Evolutionary conservation across 495 filamentous ascomycete genomes (phyloP).

Genomic region (Amorphotheca resinae): DNA sequence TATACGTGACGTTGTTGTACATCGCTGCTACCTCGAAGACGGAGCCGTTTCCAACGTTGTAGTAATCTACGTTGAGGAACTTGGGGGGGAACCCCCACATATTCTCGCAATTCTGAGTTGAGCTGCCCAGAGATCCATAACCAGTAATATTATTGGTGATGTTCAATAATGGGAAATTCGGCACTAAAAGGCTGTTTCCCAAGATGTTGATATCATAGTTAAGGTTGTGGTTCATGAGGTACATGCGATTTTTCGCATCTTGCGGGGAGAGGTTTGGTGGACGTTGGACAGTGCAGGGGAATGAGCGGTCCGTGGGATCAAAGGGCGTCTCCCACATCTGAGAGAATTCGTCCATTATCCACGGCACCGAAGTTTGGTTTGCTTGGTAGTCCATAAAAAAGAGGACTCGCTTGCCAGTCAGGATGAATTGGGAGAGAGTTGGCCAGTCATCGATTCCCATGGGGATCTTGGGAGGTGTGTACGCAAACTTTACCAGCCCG

Average conservation of each 20-base stretch:
- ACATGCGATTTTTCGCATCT: constrained; percentile 41
- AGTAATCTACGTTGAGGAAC: constrained; percentile 87
- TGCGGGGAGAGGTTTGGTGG: constrained; percentile 46
- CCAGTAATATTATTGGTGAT: constrained; percentile 57
- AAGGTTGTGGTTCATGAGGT: constrained; percentile 88
- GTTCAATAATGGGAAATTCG: constrained; percentile 56
- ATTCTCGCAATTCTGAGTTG: constrained; percentile 52
- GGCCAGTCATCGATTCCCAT: constrained; percentile 78
- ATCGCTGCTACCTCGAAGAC: constrained; percentile 84
- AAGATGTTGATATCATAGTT: constrained; percentile 57
- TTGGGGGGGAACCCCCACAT: constrained; percentile 68
- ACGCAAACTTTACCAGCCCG: constrained; percentile 58
- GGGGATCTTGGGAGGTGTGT: constrained; percentile 50
- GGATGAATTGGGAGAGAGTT: constrained; percentile 66
- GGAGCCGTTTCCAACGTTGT: constrained; percentile 69
- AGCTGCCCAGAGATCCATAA: constrained; percentile 54
- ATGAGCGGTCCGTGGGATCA: constrained; percentile 48
- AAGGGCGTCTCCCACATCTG: constrained; percentile 72
- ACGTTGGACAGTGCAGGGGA: constrained; percentile 58
- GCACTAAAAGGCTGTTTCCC: constrained; percentile 46
- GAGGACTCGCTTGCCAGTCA: constrained; percentile 41
- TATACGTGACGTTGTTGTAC: constrained; percentile 77
- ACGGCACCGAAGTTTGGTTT: constrained; percentile 65
- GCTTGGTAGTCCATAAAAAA: constrained; percentile 69
- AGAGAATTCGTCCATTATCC: constrained; percentile 62